Evolutionary conservation across 176 grass and related monocot genomes (phyloP), one percentile per base, ranked within the genome.

Genomic region (Aegilops umbellulata): DNA sequence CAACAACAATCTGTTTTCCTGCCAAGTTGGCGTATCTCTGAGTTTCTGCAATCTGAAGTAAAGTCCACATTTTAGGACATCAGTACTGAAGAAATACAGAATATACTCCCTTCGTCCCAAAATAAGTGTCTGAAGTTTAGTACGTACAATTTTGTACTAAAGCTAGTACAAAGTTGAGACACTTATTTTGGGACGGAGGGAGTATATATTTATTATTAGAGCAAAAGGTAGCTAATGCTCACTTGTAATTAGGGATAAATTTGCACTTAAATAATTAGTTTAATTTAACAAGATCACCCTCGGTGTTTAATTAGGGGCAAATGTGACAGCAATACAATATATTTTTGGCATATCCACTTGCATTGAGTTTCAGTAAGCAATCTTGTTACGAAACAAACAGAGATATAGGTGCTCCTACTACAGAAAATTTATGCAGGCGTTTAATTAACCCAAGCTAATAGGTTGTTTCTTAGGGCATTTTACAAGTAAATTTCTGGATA

Each of bases 11-110:
- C 67, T 93, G 89, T 83, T 91, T 96, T n/a, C 82, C 87, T 72
- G 91, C 94, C 87, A 96, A 81, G 82, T 93, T 76, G 9, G 94
- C 94, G 55, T 84, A 85, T 87, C 85, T 93, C n/a, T 91, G 91
- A 65, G 91, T 90, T 88, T 93, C 94, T 88, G 94, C 94, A 84
- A 96, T 80, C 94, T 96, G 72, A 80, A 11, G 63, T 73, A 35
- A 64, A 46, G 23, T n/a, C 10, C 27, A 71, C 51, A 8, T 19
- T 47, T 82, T 19, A 71, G 30, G 4, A 41, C 27, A 23, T 31
- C 19, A 76, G 9, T 75, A 62, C 31, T 35, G 27, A 84, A 73
- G 1, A 75, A 75, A 58, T 60, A 22, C 12, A 74, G 4, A 20
- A 62, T 25, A 26, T 41, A 3, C n/a, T n/a, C n/a, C n/a, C n/a